Conservation (phyloP, 441 rosid genomes). For the Isatis lusitanica region DNA sequence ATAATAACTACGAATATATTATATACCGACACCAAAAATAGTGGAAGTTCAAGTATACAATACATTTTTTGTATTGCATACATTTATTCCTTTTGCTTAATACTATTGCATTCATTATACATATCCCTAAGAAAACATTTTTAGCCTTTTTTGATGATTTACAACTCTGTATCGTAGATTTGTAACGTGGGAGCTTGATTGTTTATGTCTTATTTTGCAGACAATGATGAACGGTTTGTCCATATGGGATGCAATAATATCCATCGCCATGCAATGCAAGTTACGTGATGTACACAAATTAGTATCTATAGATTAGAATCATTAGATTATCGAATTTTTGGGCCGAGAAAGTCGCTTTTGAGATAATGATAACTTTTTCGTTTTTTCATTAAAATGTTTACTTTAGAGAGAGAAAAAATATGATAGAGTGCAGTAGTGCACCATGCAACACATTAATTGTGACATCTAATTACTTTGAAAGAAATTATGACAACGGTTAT, state of each 20-base stretch:
- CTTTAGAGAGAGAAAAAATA: not conserved
- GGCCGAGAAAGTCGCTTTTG: not conserved
- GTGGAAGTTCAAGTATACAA: not conserved
- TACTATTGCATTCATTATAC: not conserved
- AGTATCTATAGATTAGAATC: not conserved
- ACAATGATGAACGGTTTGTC: constrained; percentile 27
- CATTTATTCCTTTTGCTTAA: not conserved
- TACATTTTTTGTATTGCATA: not conserved
- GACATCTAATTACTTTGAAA: not conserved
- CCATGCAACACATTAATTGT: not conserved
- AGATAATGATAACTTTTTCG: not conserved
- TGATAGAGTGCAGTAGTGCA: not conserved
- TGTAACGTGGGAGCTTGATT: constrained; percentile 33
- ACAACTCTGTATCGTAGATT: not conserved
- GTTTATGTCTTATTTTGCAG: constrained; percentile 26
- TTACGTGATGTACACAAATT: constrained; percentile 27
- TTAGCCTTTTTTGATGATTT: not conserved
- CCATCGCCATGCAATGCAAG: constrained; percentile 37
- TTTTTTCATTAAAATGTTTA: not conserved
- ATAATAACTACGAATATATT: not conserved
- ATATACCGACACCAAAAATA: not conserved
- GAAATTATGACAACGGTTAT: not conserved
- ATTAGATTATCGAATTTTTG: not conserved
- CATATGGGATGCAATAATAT: constrained; percentile 34
- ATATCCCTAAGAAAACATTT: constrained; percentile 4